Evolutionary conservation across 495 filamentous ascomycete genomes (phyloP).

Genomic region (Podospora anserina): DNA sequence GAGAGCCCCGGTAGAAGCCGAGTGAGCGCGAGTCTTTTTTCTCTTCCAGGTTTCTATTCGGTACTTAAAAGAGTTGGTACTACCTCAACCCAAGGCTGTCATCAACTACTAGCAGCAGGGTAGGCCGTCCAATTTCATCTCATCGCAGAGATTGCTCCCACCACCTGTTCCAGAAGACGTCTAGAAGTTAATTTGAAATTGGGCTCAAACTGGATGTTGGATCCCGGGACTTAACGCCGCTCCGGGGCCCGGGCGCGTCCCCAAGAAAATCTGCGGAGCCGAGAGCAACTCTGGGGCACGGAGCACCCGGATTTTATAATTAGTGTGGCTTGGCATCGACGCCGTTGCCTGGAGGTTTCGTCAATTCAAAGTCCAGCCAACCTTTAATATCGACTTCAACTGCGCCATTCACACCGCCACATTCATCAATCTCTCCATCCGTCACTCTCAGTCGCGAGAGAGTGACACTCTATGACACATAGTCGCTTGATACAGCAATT

Average conservation of each 20-base stretch:
- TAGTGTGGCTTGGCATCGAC: not conserved
- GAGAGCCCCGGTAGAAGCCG: not conserved
- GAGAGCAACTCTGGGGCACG: constrained; percentile 3
- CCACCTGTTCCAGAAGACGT: too few species aligned
- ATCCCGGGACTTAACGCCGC: constrained; percentile 10
- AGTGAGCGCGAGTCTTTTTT: not conserved
- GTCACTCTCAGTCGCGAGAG: not conserved
- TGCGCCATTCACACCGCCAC: constrained; percentile 1
- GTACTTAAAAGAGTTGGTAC: too few species aligned
- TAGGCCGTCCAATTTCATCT: too few species aligned
- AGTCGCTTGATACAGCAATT: not conserved
- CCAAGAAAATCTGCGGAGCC: constrained; percentile 9
- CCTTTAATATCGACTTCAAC: not conserved
- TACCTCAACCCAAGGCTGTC: not conserved
- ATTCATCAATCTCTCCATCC: not conserved
- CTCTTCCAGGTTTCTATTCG: not conserved
- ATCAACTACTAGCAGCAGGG: too few species aligned
- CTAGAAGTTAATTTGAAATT: too few species aligned
- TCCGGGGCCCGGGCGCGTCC: constrained; percentile 2
- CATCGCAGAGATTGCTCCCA: too few species aligned
- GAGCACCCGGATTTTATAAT: constrained; percentile 4
- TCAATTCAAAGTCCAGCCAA: not conserved
- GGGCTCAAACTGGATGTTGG: constrained; percentile 10
- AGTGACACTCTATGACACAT: too few species aligned
- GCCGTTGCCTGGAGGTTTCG: not conserved